These are phyloP conservation scores for Penicillium roqueforti DNA, from an alignment of 495 filamentous ascomycete species.

Conservation along the genomic window DNA sequence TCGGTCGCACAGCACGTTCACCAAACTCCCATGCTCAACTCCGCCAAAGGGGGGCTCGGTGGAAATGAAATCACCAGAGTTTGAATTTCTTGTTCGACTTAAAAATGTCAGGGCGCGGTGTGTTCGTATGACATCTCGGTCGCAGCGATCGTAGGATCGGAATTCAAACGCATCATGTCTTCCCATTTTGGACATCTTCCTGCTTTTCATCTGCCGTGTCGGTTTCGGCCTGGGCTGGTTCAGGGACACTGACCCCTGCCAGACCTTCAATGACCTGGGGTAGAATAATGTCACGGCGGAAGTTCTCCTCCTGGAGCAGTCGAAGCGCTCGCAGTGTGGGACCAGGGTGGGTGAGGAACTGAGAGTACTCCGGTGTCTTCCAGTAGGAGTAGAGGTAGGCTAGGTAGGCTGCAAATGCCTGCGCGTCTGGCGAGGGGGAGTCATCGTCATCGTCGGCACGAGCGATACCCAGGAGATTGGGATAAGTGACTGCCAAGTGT, in stretches of 20 bases:
- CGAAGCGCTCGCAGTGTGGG: slow-evolving; percentile 79
- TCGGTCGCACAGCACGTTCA: slow-evolving; percentile 4
- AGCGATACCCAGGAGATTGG: slow-evolving; percentile 44
- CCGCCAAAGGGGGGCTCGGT: not conserved
- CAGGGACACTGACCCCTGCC: slow-evolving; percentile 51
- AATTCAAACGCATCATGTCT: slow-evolving; percentile 25
- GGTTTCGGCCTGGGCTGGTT: slow-evolving; percentile 17
- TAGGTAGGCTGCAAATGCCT: slow-evolving; percentile 75
- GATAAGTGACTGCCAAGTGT: slow-evolving; percentile 64
- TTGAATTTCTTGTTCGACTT: not conserved
- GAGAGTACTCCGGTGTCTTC: slow-evolving; percentile 73
- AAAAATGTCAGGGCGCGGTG: not conserved
- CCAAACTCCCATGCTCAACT: not conserved
- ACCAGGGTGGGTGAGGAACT: slow-evolving; percentile 76
- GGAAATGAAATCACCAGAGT: not conserved
- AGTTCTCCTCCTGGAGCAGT: slow-evolving; percentile 75
- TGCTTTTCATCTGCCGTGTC: slow-evolving; percentile 28
- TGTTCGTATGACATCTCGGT: not conserved
- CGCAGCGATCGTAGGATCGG: slow-evolving; percentile 1
- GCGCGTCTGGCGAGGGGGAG: slow-evolving; percentile 49
- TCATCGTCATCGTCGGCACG: slow-evolving; percentile 35
- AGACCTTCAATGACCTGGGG: slow-evolving; percentile 65
- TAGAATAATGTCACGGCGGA: slow-evolving; percentile 75
- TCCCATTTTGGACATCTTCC: slow-evolving; percentile 21
- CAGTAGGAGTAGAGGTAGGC: slow-evolving; percentile 79